Evolutionary conservation across 352 stramenopile genomes (phyloP), one percentile per base, ranked within the genome.

Genomic region (Globisporangium carolinianum): DNA sequence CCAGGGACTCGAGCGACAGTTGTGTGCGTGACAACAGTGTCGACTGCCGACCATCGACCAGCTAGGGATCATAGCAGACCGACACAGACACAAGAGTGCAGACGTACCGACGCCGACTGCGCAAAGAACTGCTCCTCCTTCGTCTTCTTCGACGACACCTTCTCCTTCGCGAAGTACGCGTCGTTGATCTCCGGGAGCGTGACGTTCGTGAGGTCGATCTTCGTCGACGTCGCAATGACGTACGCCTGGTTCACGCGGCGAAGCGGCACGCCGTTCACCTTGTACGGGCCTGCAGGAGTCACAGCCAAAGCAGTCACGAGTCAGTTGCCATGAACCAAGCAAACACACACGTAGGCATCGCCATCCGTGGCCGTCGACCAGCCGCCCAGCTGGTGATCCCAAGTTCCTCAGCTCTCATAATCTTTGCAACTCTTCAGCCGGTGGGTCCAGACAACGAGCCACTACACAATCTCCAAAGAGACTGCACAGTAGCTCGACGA

Each of bases 111-210:
- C 66, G 61, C 87, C 59, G 83, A 91, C 72, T 98, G 94, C 53
- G 83, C 88, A 71, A 99, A 99, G 85, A 99, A 99, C 75, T 98
- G 91, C 52, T 98, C 95, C 76, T 99, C 96, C 65, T 97, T 96
- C 57, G 72, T 86, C 71, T 94, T 94, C 74, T 97, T 95, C 12
- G 75, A 76, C 51, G 81, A 69, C 32, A 83, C 72, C 70, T 97
- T 95, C 64, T 90, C 83, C 76, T 95, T 89, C 53, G 92, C 89
- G 82, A 99, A 99, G 85, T 99, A 99, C 59, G 84, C 86, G 77
- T 99, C 97, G 71, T 95, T 75, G 60, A 99, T 92, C 47, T 87
- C 83, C 55, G 95, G 87, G 62, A 99, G 88, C 56, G 93, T 83
- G 1, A 99, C 86, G 55, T 75, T 80, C 46, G 76, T 80, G 54